Evolutionary conservation across 805 yeast genomes (phyloP), one percentile per base, ranked within the genome.

Genomic region (Helenozyma rhizophorensis): DNA sequence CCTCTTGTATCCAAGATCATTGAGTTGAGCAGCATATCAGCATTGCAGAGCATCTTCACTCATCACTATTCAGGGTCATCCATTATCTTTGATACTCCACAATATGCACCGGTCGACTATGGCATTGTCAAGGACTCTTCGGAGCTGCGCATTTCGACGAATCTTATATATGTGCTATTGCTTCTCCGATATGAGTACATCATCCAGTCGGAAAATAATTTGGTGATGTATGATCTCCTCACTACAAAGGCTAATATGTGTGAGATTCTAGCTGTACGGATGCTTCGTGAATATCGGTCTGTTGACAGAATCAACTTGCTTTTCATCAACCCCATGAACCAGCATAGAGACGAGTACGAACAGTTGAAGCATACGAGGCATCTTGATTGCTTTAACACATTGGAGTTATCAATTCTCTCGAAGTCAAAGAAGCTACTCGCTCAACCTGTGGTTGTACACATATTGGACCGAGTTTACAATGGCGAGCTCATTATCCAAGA

Each of bases 391-490:
- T 72, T 54, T 56, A 76, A 42, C 29, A 69, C 78, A 0, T 49
- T 75, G 25, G 80, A 75, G 45, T 53, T 75, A 30, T 70, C 76
- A 7, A 68, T 74, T 29, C 60, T 71, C 25, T 63, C 76, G n/a
- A 70, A 70, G 35, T 70, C 79, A 2, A 75, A 74, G 43, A 58
- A 58, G 42, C 66, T 75, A 38, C 52, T 75, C 28, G 65, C 76
- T 3, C 78, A 74, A 47, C 79, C 80, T 1, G 62, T 70, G 4
- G 63, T 74, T 2, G 61, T 66, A 4, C 62, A 67, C 19, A 65
- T 72, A 6, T 44, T 74, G 23, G 67, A 68, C 30, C 65, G 70
- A 30, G 63, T 75, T 21, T 74, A 77, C 63, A 65, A 67, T 36
- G 80, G 80, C 0, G 72, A 71, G 19, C 55, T 75, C 16, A 68